A percentile compares a stretch with the other conserved stretches of the same genome.
Conservation (phyloP, 805 yeast genomes). For the Saccharomycopsis sp. region DNA sequence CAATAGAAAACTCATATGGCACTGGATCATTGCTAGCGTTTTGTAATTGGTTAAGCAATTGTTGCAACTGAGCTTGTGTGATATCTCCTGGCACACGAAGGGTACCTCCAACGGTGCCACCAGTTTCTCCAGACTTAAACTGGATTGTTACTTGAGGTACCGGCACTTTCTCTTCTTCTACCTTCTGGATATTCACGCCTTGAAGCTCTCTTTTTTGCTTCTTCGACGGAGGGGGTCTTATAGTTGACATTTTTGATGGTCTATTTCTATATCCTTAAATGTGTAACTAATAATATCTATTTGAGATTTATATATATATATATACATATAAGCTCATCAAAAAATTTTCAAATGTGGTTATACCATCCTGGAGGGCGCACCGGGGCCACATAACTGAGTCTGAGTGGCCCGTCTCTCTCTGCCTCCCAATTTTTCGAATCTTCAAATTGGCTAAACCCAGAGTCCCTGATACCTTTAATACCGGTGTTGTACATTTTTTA, state of each 20-base stretch:
- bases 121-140: slow-evolving; percentile 91
- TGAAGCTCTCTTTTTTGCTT: slow-evolving; percentile 82
- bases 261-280: background rate
- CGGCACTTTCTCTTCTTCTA: slow-evolving; percentile 64
- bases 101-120: slow-evolving; percentile 76
- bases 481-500: no score
- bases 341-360: no score
- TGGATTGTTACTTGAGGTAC: slow-evolving; percentile 81
- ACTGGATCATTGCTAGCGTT: slow-evolving; percentile 73
- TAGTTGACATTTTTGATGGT: slow-evolving; percentile 64
- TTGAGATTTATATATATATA: background rate
- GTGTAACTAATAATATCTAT: background rate
- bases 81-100: slow-evolving; percentile 88
- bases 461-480: no score
- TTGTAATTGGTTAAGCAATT: slow-evolving; percentile 72
- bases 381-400: background rate
- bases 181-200: slow-evolving; percentile 37
- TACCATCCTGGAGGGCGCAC: background rate
- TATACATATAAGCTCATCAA: background rate
- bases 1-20: slow-evolving; percentile 79
- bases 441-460: background rate
- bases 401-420: background rate
- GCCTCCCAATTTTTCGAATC: background rate
- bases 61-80: slow-evolving; percentile 79
- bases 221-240: slow-evolving; percentile 89